A percentile compares a stretch with the other conserved stretches of the same genome.
Evolutionary conservation across 257 asterid genomes (phyloP).

Genomic region (Nicotiana tabacum): DNA sequence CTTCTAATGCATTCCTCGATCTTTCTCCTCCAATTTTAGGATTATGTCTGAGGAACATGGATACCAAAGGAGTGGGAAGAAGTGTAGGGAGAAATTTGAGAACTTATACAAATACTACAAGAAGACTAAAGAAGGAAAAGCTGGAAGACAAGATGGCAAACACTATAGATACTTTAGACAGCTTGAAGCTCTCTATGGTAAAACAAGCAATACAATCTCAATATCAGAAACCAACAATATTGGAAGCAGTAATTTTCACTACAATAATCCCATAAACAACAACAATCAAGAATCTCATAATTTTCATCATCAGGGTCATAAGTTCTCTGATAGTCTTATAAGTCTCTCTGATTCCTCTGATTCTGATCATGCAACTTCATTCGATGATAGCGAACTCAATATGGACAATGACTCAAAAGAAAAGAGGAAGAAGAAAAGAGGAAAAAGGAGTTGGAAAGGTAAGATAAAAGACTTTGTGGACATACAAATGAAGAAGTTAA

Average conservation of each 20-base stretch:
- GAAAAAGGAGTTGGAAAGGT: constrained; percentile 51
- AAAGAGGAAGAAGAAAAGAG: constrained; percentile 40
- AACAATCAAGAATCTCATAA: neutral
- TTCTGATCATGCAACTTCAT: constrained; percentile 45
- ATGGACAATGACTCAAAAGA: constrained; percentile 14
- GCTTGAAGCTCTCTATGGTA: constrained; percentile 95
- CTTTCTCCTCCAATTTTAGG: constrained; percentile 27
- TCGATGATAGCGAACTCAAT: constrained; percentile 37
- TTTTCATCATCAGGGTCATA: constrained; percentile 14
- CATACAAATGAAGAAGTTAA: constrained; percentile 58
- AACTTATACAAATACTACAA: constrained; percentile 94
- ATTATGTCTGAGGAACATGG: constrained; percentile 91
- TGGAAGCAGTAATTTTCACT: neutral
- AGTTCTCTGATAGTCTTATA: constrained; percentile 54
- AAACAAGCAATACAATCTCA: constrained; percentile 32
- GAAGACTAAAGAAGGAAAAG: constrained; percentile 92
- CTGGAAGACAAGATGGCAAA: constrained; percentile 94
- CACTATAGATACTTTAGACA: constrained; percentile 92
- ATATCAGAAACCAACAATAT: constrained; percentile 21
- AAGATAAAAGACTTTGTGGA: constrained; percentile 73
- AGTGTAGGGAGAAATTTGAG: constrained; percentile 97
- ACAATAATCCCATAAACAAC: no score
- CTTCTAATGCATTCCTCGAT: neutral
- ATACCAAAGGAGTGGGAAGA: constrained; percentile 87
- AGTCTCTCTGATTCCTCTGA: constrained; percentile 69